Conservation (phyloP, 257 asterid genomes). For the Nicotiana undulata region DNA sequence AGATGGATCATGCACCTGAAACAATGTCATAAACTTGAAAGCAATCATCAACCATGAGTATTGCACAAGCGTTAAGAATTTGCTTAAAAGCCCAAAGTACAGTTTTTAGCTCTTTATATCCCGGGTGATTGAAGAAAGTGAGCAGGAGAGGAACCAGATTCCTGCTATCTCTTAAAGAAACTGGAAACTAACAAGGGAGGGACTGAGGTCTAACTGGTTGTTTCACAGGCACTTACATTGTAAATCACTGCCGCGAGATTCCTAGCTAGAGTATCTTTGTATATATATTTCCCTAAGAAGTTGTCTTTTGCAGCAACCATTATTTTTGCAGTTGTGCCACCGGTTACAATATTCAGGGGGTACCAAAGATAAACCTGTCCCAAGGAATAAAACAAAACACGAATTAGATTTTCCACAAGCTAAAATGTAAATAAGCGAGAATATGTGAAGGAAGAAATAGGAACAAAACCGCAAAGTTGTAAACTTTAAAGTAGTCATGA, state of each 20-base stretch:
- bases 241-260: constrained; percentile 91
- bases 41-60: background rate
- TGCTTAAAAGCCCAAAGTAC: background rate
- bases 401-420: constrained; percentile 5
- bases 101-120: background rate
- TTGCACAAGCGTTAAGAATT: background rate
- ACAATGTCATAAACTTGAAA: background rate
- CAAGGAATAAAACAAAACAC: constrained; percentile 2
- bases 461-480: background rate
- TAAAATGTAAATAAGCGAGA: background rate
- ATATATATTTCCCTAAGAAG: constrained; percentile 85
- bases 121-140: background rate
- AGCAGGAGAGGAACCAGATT: background rate
- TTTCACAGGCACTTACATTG: constrained; percentile 38
- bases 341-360: constrained; percentile 82
- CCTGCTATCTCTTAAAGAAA: background rate
- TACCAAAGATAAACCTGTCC: constrained; percentile 93
- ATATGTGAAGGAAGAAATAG: background rate
- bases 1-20: background rate
- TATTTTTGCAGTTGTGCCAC: constrained; percentile 94
- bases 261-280: constrained; percentile 88
- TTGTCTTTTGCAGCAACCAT: constrained; percentile 96
- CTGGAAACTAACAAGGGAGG: background rate
- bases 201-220: background rate
- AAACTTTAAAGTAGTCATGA: background rate